These are phyloP conservation scores for Millerozyma acaciae DNA, from an alignment of 805 yeast species.

Conservation along the genomic window DNA sequence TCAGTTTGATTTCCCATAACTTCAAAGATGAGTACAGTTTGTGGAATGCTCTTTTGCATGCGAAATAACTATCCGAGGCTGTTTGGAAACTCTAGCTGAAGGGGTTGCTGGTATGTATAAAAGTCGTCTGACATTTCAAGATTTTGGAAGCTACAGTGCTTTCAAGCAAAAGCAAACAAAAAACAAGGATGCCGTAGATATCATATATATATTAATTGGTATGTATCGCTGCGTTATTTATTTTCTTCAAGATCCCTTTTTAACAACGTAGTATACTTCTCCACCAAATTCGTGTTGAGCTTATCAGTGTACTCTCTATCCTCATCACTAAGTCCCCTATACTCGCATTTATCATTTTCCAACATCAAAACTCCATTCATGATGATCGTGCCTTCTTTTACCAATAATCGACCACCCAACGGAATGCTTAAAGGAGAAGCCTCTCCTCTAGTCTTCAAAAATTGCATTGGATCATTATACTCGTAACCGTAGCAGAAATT, in stretches of 20 bases:
- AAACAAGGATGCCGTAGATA: no score
- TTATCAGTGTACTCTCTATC: slow-evolving; percentile 20
- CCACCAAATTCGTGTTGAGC: slow-evolving; percentile 33
- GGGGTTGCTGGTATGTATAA: no score
- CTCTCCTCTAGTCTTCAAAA: slow-evolving; percentile 32
- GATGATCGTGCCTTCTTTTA: slow-evolving; percentile 45
- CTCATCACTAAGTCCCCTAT: slow-evolving; percentile 26
- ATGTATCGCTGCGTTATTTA: no score
- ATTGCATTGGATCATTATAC: slow-evolving; percentile 43
- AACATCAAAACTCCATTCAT: slow-evolving; percentile 45
- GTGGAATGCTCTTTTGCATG: slow-evolving; percentile 59
- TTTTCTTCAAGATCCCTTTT: slow-evolving; percentile 27
- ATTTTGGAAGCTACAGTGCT: slow-evolving; percentile 4
- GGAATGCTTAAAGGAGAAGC: slow-evolving; percentile 36
- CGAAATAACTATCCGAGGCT: no score
- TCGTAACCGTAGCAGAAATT: slow-evolving; percentile 58
- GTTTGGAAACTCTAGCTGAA: no score
- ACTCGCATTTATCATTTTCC: slow-evolving; percentile 25
- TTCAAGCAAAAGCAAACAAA: no score
- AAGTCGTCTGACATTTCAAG: no score
- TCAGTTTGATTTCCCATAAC: slow-evolving; percentile 87
- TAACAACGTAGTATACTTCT: slow-evolving; percentile 36
- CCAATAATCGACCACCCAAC: slow-evolving; percentile 56
- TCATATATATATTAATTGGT: no score
- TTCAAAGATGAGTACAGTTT: slow-evolving; percentile 66